These are phyloP conservation scores for Francoa sonchifolia DNA, from an alignment of 441 rosid species.

Conservation along the genomic window DNA sequence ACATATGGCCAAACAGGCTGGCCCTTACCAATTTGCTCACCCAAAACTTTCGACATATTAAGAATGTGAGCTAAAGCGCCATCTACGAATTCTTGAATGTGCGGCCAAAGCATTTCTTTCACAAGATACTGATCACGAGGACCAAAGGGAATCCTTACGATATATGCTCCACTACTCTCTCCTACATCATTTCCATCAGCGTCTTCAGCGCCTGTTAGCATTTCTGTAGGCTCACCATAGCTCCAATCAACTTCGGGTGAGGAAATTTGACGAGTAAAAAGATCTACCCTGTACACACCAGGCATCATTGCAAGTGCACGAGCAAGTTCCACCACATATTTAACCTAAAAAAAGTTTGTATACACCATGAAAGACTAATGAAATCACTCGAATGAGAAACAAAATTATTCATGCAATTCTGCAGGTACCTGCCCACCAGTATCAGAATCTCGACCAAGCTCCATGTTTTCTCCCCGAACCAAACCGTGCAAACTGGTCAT, in stretches of 20 bases:
- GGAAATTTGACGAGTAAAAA: slow-evolving; percentile 76
- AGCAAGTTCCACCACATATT: slow-evolving; percentile 94
- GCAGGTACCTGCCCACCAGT: slow-evolving; percentile 87
- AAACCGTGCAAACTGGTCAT: slow-evolving; percentile 72
- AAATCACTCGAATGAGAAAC: slow-evolving; percentile 6
- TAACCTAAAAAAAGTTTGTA: too few relatives aligned
- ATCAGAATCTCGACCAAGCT: slow-evolving; percentile 96
- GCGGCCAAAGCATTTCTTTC: slow-evolving; percentile 89
- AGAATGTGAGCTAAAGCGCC: slow-evolving; percentile 85
- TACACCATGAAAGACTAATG: background rate
- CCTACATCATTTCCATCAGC: slow-evolving; percentile 55
- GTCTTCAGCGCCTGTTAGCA: slow-evolving; percentile 61
- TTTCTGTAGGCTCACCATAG: slow-evolving; percentile 92
- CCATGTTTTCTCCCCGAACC: slow-evolving; percentile 96
- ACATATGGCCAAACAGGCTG: slow-evolving; percentile 94
- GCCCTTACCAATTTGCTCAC: slow-evolving; percentile 78
- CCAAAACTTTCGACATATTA: slow-evolving; percentile 83
- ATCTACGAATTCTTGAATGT: slow-evolving; percentile 89
- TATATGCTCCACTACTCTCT: slow-evolving; percentile 93
- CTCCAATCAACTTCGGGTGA: slow-evolving; percentile 94
- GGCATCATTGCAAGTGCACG: slow-evolving; percentile 92
- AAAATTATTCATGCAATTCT: background rate
- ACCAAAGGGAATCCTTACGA: slow-evolving; percentile 87
- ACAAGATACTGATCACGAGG: slow-evolving; percentile 69
- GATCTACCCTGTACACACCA: slow-evolving; percentile 92